These are phyloP conservation scores for Taphrina sp. DNA, from an alignment of 1,139 yeast species.

Conservation along the genomic window DNA sequence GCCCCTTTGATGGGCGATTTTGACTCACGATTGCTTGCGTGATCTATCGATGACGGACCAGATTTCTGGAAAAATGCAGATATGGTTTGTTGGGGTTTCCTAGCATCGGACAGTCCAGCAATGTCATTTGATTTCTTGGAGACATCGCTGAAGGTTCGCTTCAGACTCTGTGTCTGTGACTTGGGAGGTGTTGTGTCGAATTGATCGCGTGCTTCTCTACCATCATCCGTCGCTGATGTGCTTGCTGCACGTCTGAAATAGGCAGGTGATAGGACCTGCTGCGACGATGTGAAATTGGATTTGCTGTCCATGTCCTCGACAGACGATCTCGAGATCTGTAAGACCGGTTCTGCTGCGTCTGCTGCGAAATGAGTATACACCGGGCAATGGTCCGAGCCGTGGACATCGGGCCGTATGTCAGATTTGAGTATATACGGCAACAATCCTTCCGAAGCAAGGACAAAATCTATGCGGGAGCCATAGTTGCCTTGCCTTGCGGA, in stretches of 20 bases:
- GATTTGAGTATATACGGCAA: constrained; percentile 49
- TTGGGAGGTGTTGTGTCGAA: neutral
- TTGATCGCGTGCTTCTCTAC: too few relatives aligned
- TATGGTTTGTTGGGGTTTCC: constrained; percentile 10
- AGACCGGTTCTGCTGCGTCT: constrained; percentile 1
- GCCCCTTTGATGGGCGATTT: neutral
- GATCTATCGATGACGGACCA: neutral
- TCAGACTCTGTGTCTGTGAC: neutral
- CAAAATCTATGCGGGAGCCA: constrained; percentile 84
- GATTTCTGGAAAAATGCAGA: constrained; percentile 21
- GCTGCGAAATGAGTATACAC: constrained; percentile 63
- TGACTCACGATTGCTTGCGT: neutral
- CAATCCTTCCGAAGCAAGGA: constrained; percentile 53
- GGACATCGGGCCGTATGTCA: constrained; percentile 64
- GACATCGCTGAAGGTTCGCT: neutral
- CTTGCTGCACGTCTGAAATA: constrained; percentile 11
- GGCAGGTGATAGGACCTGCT: constrained; percentile 36
- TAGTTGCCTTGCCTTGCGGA: constrained; percentile 53
- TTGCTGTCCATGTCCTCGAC: constrained; percentile 7
- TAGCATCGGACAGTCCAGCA: neutral
- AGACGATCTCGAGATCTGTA: neutral
- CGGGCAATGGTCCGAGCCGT: constrained; percentile 96
- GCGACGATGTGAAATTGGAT: constrained; percentile 35
- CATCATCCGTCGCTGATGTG: neutral
- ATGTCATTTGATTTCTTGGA: neutral